Evolutionary conservation across 2,329 filamentous ascomycete species (phyloP), one percentile per base, ranked within the genome.

Genomic region (Penicillium sclerotigenum): DNA sequence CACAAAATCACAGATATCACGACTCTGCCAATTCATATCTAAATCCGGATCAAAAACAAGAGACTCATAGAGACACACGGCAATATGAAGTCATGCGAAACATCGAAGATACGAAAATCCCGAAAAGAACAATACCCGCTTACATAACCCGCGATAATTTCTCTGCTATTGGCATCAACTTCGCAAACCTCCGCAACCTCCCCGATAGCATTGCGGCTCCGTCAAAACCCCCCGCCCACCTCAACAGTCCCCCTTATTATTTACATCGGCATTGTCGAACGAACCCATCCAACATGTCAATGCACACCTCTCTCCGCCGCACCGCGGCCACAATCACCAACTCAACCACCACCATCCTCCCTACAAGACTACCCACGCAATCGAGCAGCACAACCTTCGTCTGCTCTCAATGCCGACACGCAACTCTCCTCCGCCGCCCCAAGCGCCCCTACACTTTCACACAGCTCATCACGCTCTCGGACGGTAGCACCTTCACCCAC

Each of bases 371-470:
- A 55, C 65, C 59, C 34, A 63, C 68, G 53, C 63, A 64, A 61
- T 59, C 62, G 54, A 63, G 62, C 58, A 49, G 69, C 47, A 74
- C 71, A 59, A 76, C 75, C 47, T 78, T 75, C 65, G 69, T 77
- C 65, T 78, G 74, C 74, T 77, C 75, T 47, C 88, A 92, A 78
- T 80, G 86, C 71, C 87, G 91, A 58, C 85, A 91, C 72, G 94
- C 94, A 50, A 91, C 89, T 24, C 88, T 96, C 61, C 84, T 97
- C 71, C 83, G 83, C 59, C 90, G 94, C 16, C 91, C 91, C n/a
- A 89, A 91, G 70, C 86, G 92, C 6, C 93, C 94, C 40, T 97
- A 97, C 81, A 90, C 88, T 65, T 97, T 97, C 81, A 97, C 93
- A n/a, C 94, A 99, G 77, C 84, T 99, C 58, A 82, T 99, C 64